phyloP scores from a whole-genome alignment of 176 grass and related monocot genomes.

The Oryza australiensis region DNA sequence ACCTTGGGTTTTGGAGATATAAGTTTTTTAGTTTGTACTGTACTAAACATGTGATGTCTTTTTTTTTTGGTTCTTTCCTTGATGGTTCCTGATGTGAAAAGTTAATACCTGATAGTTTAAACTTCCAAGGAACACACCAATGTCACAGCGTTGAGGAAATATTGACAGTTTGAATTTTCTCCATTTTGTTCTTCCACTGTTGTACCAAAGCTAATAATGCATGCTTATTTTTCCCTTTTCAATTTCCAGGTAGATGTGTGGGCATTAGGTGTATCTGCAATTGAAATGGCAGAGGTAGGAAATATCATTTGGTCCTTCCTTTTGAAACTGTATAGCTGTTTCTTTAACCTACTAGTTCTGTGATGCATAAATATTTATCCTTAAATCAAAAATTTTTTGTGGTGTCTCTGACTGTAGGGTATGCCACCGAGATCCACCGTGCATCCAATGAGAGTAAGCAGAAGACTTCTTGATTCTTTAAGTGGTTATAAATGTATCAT shows the following conservation, averaged over 20 bases:
- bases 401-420: constrained; percentile 61
- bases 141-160: constrained; percentile 6
- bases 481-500: background rate
- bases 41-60: constrained; percentile 15
- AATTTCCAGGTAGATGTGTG: constrained; percentile 91
- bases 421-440: constrained; percentile 95
- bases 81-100: constrained; percentile 26
- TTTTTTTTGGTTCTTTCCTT: background rate
- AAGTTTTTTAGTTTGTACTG: constrained; percentile 22
- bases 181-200: constrained; percentile 30
- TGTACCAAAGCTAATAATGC: constrained; percentile 28
- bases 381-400: constrained; percentile 23
- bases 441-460: constrained; percentile 97
- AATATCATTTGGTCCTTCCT: constrained; percentile 37
- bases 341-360: constrained; percentile 1
- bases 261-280: constrained; percentile 98
- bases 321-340: constrained; percentile 19
- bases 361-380: constrained; percentile 19
- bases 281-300: constrained; percentile 99
- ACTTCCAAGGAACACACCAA: constrained; percentile 8
- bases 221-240: background rate
- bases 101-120: constrained; percentile 14
- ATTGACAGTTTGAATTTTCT: constrained; percentile 9
- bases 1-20: constrained; percentile 6
- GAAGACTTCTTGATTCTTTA: constrained; percentile 37